Base-by-base conservation (phyloP, 805 yeast genomes). In the Tetrapisispora fleetii region DNA sequence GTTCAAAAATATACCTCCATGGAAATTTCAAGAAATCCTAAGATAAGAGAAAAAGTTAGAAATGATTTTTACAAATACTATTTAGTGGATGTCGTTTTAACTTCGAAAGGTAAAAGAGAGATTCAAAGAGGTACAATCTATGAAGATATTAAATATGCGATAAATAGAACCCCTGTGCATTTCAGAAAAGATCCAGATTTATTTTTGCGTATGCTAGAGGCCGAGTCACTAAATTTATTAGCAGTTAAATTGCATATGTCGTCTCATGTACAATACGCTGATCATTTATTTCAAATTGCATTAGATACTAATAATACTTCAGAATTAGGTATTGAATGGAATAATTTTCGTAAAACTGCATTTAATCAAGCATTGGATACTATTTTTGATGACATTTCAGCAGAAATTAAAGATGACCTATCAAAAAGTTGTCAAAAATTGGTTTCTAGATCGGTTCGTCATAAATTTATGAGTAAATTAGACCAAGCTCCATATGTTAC, bases 401-500 rank as follows among this genome's bases (percentile, higher is more conserved):
- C 81, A 44, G 85, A 85, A 60, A 81, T 93, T 45, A 86, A 90
- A 53, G 98, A 90, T 58, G 85, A 81, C 48, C 72, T 91, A 48
- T 78, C 88, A 48, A 77, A 83, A 49, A 82, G 76, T 48, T 85
- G 96, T 68, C 85, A 85, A 63, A 76, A 85, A 48, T 62, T 79
- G 40, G 73, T 93, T 41, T 81, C 81, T 45, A 75, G 73, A 50
- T 81, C 82, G 50, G 79, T 91, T 35, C 81, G 98, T 55, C 74
- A 76, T 40, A 71, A 76, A 28, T 84, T 91, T 59, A 71, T 79
- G 63, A 73, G 77, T 21, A 83, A 81, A 58, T 74, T 93, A 35
- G 93, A 91, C 63, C 98, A 90, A 70, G 96, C 98, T 2, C 97
- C 99, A 32, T 90, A 72, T 66, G 81, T 85, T 56, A 96, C 98